phyloP scores from a whole-genome alignment of 108 stramenopile species.

The Aurantiochytrium sp. region DNA sequence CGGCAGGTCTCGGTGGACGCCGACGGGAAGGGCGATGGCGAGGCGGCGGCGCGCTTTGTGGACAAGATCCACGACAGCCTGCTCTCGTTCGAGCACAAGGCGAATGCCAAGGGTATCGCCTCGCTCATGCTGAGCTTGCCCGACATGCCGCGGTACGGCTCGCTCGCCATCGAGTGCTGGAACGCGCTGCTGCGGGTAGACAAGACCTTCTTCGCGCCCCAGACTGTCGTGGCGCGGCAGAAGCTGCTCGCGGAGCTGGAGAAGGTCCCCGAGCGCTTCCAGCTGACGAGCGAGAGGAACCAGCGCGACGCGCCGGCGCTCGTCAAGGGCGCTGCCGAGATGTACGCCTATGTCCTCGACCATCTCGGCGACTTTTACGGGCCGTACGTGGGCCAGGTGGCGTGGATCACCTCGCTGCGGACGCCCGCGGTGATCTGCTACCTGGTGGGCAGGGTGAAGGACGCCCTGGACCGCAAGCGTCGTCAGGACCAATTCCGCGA shows the following conservation, averaged over 20 bases:
- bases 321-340: not conserved
- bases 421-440: not conserved
- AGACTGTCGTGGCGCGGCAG: not conserved
- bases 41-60: not conserved
- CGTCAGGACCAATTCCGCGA: slow-evolving; percentile 18
- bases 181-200: not conserved
- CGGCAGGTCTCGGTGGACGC: not conserved
- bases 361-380: not conserved
- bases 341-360: not conserved
- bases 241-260: not conserved
- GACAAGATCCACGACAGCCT: not conserved
- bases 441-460: not conserved
- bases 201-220: not conserved
- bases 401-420: not conserved
- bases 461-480: not conserved
- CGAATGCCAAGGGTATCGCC: slow-evolving; percentile 29
- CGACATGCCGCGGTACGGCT: not conserved
- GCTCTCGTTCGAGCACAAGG: slow-evolving; percentile 30
- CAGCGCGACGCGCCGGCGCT: not conserved
- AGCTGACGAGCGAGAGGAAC: not conserved
- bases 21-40: not conserved
- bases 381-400: not conserved
- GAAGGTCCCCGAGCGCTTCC: not conserved
- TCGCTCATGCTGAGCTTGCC: slow-evolving; percentile 23
- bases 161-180: slow-evolving; percentile 31